Conservation (phyloP, 2,329 filamentous ascomycete species). For the Talaromyces atroroseus region DNA sequence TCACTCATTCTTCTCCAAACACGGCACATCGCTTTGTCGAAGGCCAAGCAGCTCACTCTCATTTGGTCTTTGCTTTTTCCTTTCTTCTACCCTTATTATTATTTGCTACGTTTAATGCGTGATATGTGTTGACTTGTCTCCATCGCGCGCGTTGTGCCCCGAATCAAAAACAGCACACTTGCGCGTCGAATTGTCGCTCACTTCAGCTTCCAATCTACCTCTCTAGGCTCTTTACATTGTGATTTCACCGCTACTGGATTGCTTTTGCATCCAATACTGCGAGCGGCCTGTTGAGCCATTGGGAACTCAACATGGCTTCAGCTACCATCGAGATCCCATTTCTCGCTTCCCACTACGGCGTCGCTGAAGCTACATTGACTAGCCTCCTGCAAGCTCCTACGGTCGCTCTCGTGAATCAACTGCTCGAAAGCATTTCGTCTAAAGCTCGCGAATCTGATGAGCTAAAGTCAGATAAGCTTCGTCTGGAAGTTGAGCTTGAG, state of each 20-base stretch:
- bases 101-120: neutral
- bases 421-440: constrained; percentile 67
- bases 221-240: neutral
- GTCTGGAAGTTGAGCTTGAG: constrained; percentile 87
- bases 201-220: neutral
- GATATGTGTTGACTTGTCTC: constrained; percentile 6
- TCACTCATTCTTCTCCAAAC: constrained; percentile 4
- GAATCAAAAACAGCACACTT: constrained; percentile 2
- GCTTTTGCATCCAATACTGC: neutral
- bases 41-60: constrained; percentile 1
- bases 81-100: constrained; percentile 10
- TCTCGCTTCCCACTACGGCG: constrained; percentile 53
- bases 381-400: constrained; percentile 59
- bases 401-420: constrained; percentile 65
- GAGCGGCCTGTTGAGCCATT: constrained; percentile 12
- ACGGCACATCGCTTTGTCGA: constrained; percentile 12
- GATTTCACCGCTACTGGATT: neutral
- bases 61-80: constrained; percentile 15
- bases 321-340: constrained; percentile 54
- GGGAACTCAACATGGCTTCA: constrained; percentile 46
- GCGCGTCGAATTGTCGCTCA: constrained; percentile 4
- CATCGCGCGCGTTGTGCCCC: constrained; percentile 6
- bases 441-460: constrained; percentile 81
- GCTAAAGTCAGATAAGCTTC: constrained; percentile 79
- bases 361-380: constrained; percentile 53